Conservation (phyloP, 768 basidiomycete genomes). For the Megacollybia marginata region DNA sequence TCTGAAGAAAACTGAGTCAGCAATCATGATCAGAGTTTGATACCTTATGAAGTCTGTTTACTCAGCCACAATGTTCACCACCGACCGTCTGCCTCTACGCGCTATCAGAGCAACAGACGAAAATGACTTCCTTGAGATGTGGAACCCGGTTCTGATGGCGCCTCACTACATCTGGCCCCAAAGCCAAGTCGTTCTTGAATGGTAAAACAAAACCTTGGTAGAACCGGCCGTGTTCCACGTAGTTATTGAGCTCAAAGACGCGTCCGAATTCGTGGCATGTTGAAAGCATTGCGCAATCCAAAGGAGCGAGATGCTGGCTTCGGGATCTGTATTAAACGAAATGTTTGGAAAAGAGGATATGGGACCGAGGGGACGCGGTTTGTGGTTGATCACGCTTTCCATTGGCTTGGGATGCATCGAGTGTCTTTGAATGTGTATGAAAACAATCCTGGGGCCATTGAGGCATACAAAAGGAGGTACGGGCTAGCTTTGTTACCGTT, state of each 20-base stretch:
- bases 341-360: conserved; percentile 19
- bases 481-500: conserved; percentile 2
- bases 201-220: conserved; percentile 1
- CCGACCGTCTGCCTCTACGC: conserved; percentile 16
- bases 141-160: conserved; percentile 13
- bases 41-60: too few species aligned
- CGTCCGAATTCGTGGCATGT: conserved; percentile 12
- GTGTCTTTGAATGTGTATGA: conserved; percentile 17
- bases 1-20: too few species aligned
- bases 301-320: conserved; percentile 20
- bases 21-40: too few species aligned
- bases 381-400: conserved; percentile 14
- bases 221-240: conserved; percentile 10
- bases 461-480: conserved; percentile 23
- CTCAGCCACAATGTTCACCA: conserved; percentile 13
- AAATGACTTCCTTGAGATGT: conserved; percentile 10
- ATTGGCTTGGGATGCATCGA: conserved; percentile 19
- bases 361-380: conserved; percentile 11
- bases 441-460: conserved; percentile 12
- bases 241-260: conserved; percentile 13
- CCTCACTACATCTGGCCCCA: conserved; percentile 13
- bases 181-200: conserved; percentile 12
- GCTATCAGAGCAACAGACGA: conserved; percentile 13
- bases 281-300: conserved; percentile 7
- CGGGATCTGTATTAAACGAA: conserved; percentile 14